Evolutionary conservation across 139 green algal species (phyloP).

Genomic region (Prasinococcaceae sp.): DNA sequence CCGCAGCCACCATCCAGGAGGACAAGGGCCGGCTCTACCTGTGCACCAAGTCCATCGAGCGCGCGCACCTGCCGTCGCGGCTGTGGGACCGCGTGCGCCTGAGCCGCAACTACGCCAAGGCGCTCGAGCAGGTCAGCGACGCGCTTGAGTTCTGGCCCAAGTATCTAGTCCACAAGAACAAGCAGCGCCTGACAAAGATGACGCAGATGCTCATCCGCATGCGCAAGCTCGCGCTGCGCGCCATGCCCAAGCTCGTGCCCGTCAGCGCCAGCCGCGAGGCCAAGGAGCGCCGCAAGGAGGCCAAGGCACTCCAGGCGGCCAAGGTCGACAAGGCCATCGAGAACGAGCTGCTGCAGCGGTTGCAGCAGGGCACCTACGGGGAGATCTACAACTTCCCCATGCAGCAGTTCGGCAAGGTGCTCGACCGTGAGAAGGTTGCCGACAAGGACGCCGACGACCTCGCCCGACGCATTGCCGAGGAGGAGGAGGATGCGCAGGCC

Average conservation of each 20-base stretch:
- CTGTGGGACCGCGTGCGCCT: slow-evolving; percentile 89
- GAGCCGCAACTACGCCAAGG: slow-evolving; percentile 66
- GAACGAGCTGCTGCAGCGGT: slow-evolving; percentile 65
- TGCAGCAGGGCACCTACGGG: slow-evolving; percentile 90
- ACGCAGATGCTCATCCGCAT: slow-evolving; percentile 97
- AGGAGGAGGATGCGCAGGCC: slow-evolving; percentile 38
- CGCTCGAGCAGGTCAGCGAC: slow-evolving; percentile 64
- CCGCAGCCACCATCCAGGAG: slow-evolving; percentile 32
- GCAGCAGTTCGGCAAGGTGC: slow-evolving; percentile 67
- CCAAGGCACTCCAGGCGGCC: slow-evolving; percentile 79
- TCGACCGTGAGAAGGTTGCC: slow-evolving; percentile 29
- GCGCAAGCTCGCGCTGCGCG: slow-evolving; percentile 50
- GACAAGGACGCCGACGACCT: not conserved
- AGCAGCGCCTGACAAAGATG: slow-evolving; percentile 99
- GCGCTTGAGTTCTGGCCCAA: slow-evolving; percentile 75
- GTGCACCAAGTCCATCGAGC: slow-evolving; percentile 94
- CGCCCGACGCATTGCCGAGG: slow-evolving; percentile 15
- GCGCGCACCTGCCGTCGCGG: slow-evolving; percentile 82
- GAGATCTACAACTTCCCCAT: slow-evolving; percentile 99
- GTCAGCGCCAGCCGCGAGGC: slow-evolving; percentile 65
- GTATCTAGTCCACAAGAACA: slow-evolving; percentile 99
- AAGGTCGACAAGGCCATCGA: slow-evolving; percentile 58
- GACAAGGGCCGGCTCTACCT: slow-evolving; percentile 59
- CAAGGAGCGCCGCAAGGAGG: slow-evolving; percentile 59
- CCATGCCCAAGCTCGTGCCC: slow-evolving; percentile 68